These are phyloP conservation scores for Penicillium sp. DNA, from an alignment of 2,329 filamentous ascomycete species.

Conservation along the genomic window DNA sequence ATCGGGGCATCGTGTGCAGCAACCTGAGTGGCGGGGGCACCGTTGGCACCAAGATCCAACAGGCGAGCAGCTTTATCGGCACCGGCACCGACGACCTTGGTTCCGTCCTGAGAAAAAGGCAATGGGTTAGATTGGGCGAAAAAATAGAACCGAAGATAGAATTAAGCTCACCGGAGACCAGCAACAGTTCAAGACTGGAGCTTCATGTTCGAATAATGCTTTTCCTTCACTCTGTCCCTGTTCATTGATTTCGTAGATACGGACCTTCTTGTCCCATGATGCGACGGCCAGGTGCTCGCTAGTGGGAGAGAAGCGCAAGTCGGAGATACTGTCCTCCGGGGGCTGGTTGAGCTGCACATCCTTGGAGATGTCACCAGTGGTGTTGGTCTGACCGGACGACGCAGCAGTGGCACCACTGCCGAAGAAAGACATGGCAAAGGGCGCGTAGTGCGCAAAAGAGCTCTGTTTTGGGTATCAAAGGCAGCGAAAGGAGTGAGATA, in stretches of 20 bases:
- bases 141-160: conserved; percentile 1
- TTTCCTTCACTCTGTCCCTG: conserved; percentile 78
- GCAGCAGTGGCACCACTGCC: conserved; percentile 49
- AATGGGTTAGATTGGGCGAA: conserved; percentile 7
- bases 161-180: conserved; percentile 71
- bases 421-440: conserved; percentile 47
- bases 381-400: conserved; percentile 54
- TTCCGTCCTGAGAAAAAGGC: conserved; percentile 64
- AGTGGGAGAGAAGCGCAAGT: conserved; percentile 72
- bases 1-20: conserved; percentile 82
- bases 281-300: conserved; percentile 80
- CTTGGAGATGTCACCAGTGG: conserved; percentile 83
- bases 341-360: conserved; percentile 74
- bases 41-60: conserved; percentile 63
- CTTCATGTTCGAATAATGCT: conserved; percentile 79
- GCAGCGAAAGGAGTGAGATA: neutral
- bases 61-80: conserved; percentile 88
- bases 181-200: conserved; percentile 74
- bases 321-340: conserved; percentile 84
- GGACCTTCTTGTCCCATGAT: conserved; percentile 97
- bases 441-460: conserved; percentile 10
- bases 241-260: conserved; percentile 84
- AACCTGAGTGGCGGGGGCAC: conserved; percentile 61
- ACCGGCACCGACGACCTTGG: conserved; percentile 78
- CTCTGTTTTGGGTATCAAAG: conserved; percentile 9